Evolutionary conservation across 2,329 filamentous ascomycete species (phyloP).

Genomic region (Aspergillus brasiliensis): DNA sequence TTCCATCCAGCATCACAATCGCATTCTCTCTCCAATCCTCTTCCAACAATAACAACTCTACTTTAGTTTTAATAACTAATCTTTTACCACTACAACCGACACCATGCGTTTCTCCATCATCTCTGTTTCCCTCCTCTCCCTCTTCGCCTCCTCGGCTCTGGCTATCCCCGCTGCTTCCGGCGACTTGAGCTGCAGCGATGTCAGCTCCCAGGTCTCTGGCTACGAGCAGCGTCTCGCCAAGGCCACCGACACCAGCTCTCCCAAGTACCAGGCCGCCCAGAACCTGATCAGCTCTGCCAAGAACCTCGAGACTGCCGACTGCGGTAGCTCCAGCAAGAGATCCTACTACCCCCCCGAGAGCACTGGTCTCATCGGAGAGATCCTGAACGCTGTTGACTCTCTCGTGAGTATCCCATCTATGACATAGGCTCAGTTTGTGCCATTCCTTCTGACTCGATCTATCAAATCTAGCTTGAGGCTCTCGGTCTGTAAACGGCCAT

Average conservation of each 20-base stretch:
- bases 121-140: not conserved
- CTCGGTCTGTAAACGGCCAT: not conserved
- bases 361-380: not conserved
- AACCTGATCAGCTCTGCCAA: not conserved
- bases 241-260: not conserved
- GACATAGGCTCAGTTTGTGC: not conserved
- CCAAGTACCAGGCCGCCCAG: not conserved
- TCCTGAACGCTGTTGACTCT: too few relatives aligned
- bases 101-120: conserved; percentile 2
- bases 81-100: not conserved
- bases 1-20: not conserved
- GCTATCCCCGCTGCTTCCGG: not conserved
- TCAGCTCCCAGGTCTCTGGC: not conserved
- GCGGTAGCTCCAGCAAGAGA: not conserved
- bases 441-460: not conserved
- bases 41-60: not conserved
- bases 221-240: not conserved
- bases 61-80: not conserved
- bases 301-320: not conserved
- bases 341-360: not conserved
- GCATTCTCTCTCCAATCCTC: not conserved
- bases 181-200: not conserved
- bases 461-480: not conserved
- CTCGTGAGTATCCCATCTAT: too few relatives aligned
- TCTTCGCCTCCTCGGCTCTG: not conserved